Evolutionary conservation across 768 basidiomycete species (phyloP).

Genomic region (Pleurotus eryngii): DNA sequence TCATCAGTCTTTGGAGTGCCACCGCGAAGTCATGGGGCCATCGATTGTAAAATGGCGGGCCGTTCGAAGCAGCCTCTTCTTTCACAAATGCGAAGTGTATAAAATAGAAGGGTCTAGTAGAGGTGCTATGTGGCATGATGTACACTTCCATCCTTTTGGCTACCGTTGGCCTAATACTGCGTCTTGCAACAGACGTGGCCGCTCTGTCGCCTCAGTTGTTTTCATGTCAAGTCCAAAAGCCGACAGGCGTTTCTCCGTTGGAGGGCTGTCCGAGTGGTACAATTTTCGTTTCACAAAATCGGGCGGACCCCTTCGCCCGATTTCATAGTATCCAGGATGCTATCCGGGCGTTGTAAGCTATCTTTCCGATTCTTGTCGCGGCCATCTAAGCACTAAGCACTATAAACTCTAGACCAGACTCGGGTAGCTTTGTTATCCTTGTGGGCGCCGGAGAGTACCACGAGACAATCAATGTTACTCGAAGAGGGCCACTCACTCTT

Average conservation of each 20-base stretch:
- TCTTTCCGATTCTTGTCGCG: not conserved
- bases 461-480: constrained; percentile 56
- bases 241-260: constrained; percentile 37
- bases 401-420: constrained; percentile 33
- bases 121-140: not conserved
- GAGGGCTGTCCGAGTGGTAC: constrained; percentile 55
- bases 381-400: not conserved
- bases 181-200: not conserved
- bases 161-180: not conserved
- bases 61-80: not conserved
- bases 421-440: constrained; percentile 43
- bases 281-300: constrained; percentile 50
- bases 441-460: constrained; percentile 58
- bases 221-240: constrained; percentile 51
- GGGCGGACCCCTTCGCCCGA: constrained; percentile 38
- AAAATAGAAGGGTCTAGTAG: too few relatives aligned
- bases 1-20: too few relatives aligned
- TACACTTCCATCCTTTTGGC: not conserved
- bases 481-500: constrained; percentile 50
- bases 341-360: constrained; percentile 49
- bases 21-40: too few relatives aligned
- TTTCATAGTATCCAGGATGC: constrained; percentile 55
- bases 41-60: not conserved
- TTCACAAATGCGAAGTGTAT: not conserved
- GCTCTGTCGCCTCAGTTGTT: constrained; percentile 46